Base-by-base conservation (phyloP, 2,329 filamentous ascomycete species). In the Ophiostoma fasciatum region DNA sequence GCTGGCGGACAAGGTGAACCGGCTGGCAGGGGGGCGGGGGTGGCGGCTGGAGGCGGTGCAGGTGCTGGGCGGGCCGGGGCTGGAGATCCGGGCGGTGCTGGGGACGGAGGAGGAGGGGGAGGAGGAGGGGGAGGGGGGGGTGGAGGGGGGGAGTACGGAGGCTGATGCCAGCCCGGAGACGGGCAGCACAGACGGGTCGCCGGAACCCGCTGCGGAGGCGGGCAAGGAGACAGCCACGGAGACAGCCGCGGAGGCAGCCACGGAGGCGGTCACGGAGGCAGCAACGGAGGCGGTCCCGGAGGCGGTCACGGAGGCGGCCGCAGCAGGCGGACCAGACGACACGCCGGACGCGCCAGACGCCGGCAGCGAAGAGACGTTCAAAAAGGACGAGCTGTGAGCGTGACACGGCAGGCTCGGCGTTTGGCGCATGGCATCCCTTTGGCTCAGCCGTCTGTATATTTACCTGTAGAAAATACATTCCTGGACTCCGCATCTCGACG, bases 31-130 rank as follows among this genome's bases (percentile, higher is more conserved):
- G 3, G 74, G 78, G 7, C 71, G 75, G 45, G 74, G 74, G 13
- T 94, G 85, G 84, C 80, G 76, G 48, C 61, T 94, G 40, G 82
- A 90, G 54, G 64, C 90, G 12, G 71, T 90, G 1, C 79, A 90
- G 48, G 64, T 73, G 10, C 70, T 77, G 2, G 66, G 70, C 17
- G 59, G 64, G 5, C 51, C 54, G 5, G 65, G 69, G 17, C 60
- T 71, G 42, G 78, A 84, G 50, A 71, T 88, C 28, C 62, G 78
- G 30, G 82, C 78, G 0, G 71, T 82, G 28, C 68, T 88, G 13
- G 74, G 78, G 61, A 65, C 9, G 53, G 48, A 51, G 23, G 48
- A 46, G 5, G 50, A 55, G 9, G 22, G 12, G 53, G 48, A 51
- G 20, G 48, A 48, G 21, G 40, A 46, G 41, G 48, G 43, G 21